A percentile compares a stretch with the other conserved stretches of the same genome.
Evolutionary conservation across 176 grass and related monocot species (phyloP).

Genomic region (Microstegium vimineum): DNA sequence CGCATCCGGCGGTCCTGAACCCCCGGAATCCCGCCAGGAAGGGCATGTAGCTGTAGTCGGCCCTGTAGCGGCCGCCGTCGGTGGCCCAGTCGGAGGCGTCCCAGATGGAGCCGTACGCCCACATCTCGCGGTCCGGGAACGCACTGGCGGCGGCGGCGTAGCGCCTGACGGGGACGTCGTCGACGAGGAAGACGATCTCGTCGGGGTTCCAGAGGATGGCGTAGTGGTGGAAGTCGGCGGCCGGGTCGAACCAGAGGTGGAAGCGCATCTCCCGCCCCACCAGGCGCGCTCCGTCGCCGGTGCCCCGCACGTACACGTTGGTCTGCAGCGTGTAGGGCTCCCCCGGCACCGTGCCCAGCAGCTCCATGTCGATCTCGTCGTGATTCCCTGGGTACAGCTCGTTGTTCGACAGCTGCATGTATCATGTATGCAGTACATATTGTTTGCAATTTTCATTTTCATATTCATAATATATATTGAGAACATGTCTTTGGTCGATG

Average conservation of each 20-base stretch:
- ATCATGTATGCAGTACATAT: too few species aligned
- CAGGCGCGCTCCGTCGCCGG: conserved; percentile 50
- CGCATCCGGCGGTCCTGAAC: conserved; percentile 55
- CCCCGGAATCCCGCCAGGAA: conserved; percentile 40
- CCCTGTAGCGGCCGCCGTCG: conserved; percentile 54
- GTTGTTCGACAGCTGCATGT: conserved; percentile 57
- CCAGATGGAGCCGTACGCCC: conserved; percentile 81
- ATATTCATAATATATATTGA: too few species aligned
- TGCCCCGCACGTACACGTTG: conserved; percentile 65
- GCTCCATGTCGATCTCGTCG: conserved; percentile 68
- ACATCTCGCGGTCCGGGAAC: conserved; percentile 56
- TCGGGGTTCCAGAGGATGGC: conserved; percentile 59
- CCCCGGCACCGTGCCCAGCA: conserved; percentile 54
- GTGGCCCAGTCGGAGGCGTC: conserved; percentile 90
- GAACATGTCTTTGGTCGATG: too few species aligned
- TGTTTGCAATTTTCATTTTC: too few species aligned
- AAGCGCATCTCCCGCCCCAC: conserved; percentile 68
- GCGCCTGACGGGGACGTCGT: conserved; percentile 59
- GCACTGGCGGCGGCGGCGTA: conserved; percentile 6
- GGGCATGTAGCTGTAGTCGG: conserved; percentile 73
- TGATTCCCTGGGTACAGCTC: conserved; percentile 52
- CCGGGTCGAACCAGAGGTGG: conserved; percentile 81
- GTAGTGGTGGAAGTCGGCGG: conserved; percentile 65
- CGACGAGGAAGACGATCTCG: conserved; percentile 63
- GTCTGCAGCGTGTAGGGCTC: conserved; percentile 67